Evolutionary conservation across 1,139 yeast genomes (phyloP).

Genomic region (Entelexis sorbosivorans): DNA sequence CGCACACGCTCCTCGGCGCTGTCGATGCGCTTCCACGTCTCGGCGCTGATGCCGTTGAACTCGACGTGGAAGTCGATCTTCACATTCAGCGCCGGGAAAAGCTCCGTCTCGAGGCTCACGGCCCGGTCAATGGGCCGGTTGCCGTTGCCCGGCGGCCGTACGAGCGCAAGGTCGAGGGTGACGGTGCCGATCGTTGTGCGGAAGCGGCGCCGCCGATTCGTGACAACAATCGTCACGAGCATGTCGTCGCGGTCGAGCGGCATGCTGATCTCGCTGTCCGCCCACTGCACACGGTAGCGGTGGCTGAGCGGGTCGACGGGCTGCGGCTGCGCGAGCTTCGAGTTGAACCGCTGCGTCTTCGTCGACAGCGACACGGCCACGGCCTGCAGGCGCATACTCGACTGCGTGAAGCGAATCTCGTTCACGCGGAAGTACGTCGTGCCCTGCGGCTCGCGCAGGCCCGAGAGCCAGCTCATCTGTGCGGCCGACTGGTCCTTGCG

Average conservation of each 20-base stretch:
- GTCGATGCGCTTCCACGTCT: conserved; percentile 3
- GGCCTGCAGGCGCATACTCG: conserved; percentile 20
- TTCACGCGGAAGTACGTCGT: conserved; percentile 12
- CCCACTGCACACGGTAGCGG: conserved; percentile 21
- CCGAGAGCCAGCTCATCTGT: conserved; percentile 21
- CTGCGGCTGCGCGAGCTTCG: conserved; percentile 17
- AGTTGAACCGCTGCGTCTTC: conserved; percentile 19
- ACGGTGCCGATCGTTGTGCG: conserved; percentile 23
- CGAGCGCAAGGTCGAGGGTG: conserved; percentile 12
- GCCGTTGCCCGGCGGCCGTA: conserved; percentile 12
- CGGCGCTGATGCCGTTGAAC: conserved; percentile 5
- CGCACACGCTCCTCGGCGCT: background rate
- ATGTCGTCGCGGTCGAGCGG: background rate
- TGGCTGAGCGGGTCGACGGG: conserved; percentile 24
- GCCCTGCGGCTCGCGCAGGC: conserved; percentile 12
- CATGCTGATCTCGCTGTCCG: conserved; percentile 20
- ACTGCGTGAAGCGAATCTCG: conserved; percentile 24
- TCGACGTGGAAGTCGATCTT: conserved; percentile 17
- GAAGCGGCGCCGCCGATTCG: conserved; percentile 22
- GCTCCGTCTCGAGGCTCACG: conserved; percentile 10
- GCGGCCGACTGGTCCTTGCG: background rate
- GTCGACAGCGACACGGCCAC: conserved; percentile 20
- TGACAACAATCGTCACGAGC: conserved; percentile 12
- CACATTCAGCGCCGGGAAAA: conserved; percentile 17
- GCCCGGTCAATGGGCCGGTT: conserved; percentile 9